Base-by-base conservation (phyloP, 495 filamentous ascomycete species). In the Neurospora sp. region DNA sequence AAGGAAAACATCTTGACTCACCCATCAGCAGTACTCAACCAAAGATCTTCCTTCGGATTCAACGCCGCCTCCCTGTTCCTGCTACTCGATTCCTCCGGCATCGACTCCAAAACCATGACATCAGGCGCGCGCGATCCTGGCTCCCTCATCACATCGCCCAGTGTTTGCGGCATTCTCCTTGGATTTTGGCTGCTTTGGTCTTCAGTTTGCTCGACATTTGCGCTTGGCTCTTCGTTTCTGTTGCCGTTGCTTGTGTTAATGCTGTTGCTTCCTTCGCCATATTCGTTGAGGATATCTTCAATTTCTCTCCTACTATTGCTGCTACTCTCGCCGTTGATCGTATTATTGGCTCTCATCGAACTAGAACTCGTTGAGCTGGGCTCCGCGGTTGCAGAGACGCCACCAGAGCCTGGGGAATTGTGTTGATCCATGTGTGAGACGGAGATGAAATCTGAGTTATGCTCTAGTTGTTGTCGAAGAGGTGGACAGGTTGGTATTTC, bases 1-100 rank as follows among this genome's bases (percentile, higher is more conserved):
- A 39, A 71, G 16, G 37, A 49, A 35, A 46, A 18, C 5, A 2
- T 60, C n/a, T 39, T 9, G 73, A 78, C 82, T 83, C 76, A 86
- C 85, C 84, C 84, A 74, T 85, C 83, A 40, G 78, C 81, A 18
- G 82, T 85, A 39, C 79, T 82, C 60, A 85, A 70, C 82, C 84
- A 85, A 31, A 86, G 78, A 75, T 86, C 84, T 69, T 83, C 82
- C 74, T 82, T 84, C 23, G 83, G 82, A 71, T 86, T 80, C 37
- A 82, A 73, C 5, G 60, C 44, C 35, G 81, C 80, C 23, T 74
- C 23, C 23, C 23, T 62, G 6, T 62, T 31, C 8, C 54, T 76
- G 27, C 76, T 72, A 38, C 71, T 35, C 18, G 54, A 18, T 4
- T 72, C 75, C 18, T 75, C 73, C 40, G 80, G 75, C 40, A 81